phyloP scores from a whole-genome alignment of 2,329 filamentous ascomycete species.

The Colletotrichum sp. region DNA sequence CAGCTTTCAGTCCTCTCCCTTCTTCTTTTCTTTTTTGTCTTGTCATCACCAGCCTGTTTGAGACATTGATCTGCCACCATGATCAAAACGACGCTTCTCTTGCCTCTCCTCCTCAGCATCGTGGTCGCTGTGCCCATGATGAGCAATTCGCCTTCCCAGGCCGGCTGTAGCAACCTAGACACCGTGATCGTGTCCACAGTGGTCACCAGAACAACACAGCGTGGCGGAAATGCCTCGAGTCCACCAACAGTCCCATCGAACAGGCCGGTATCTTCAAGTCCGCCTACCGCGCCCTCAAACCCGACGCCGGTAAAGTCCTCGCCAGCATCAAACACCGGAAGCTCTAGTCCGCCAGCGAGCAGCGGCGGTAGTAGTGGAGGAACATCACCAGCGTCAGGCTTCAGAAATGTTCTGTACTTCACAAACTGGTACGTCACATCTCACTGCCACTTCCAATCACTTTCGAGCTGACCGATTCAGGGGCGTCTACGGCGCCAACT shows the following conservation, averaged over 20 bases:
- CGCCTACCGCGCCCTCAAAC: not conserved
- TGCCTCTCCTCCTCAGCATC: slow-evolving; percentile 3
- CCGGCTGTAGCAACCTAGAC: not conserved
- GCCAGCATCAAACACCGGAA: not conserved
- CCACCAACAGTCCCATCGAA: not conserved
- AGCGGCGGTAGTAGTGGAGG: not conserved
- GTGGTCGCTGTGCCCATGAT: slow-evolving; percentile 2
- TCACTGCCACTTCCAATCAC: not conserved
- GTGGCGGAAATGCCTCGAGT: not conserved
- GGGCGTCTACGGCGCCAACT: slow-evolving; percentile 49
- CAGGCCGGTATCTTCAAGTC: not conserved
- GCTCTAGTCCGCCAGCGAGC: not conserved
- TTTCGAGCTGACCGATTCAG: slow-evolving; percentile 25
- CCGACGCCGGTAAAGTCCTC: not conserved
- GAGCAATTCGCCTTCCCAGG: not conserved
- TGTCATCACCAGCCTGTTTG: not conserved
- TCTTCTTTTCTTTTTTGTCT: not conserved
- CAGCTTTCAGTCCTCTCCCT: not conserved
- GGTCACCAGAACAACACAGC: not conserved
- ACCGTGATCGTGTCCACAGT: not conserved
- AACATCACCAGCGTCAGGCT: not conserved
- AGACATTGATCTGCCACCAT: not conserved
- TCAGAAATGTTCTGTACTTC: slow-evolving; percentile 54
- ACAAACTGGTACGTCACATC: slow-evolving; percentile 52
- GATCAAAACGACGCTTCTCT: not conserved